Base-by-base conservation (phyloP, 345 rosid genomes). In the Melastoma malabathricum region DNA sequence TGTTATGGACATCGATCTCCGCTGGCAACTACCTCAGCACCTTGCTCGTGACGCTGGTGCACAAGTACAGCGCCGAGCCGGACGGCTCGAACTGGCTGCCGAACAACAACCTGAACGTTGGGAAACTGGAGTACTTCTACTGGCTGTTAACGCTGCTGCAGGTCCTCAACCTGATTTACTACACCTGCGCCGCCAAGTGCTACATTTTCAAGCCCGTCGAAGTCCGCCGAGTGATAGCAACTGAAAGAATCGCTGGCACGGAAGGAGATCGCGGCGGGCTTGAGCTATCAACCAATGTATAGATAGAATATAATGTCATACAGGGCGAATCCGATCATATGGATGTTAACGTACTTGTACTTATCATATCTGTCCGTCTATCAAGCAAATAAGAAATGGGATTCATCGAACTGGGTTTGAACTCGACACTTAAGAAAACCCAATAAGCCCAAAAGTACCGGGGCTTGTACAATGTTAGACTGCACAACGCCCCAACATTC, bases 51-150 rank as follows among this genome's bases (percentile, higher is more conserved):
- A 65, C 86, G 1, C 3, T 84, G 48, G 76, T 80, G 34, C 97
- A 89, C 53, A 74, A 67, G 52, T 78, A 48, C 23, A 84, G 75
- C 44, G 84, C 75, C 6, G 84, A 34, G 76, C n/a, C n/a, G n/a
- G n/a, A n/a, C n/a, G 89, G 83, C 17, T 62, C 81, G 19, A 79
- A 88, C 55, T 88, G 97, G 97, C 85, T 88, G 46, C 95, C 92
- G 4, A 76, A 84, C 58, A 43, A 75, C 23, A 75, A 82, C 51
- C 56, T 88, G 53, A 89, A 89, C 73, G 63, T 75, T 47, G 97
- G 95, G 10, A 84, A 67, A 51, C 62, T 84, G 63, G 95, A 84
- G 79, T 80, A 82, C 54, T 85, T 89, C 44, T 89, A 89, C 62
- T 89, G 95, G 95, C n/a, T 89, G 52, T 65, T 89, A 18, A 84